Conservation (phyloP, 2,329 filamentous ascomycete species). For the Fusarium sp. region DNA sequence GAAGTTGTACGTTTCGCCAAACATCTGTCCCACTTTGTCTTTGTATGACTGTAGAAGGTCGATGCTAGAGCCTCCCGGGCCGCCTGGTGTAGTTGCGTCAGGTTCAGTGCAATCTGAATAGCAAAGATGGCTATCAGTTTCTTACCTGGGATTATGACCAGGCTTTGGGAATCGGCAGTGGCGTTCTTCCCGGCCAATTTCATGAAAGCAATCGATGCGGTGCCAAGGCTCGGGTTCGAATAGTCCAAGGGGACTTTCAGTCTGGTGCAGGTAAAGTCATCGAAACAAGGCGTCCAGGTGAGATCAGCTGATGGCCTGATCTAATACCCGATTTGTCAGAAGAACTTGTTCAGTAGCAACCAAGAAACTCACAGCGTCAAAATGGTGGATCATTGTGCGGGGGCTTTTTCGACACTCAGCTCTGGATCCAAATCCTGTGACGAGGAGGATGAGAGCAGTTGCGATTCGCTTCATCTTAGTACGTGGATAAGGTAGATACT, state of each 20-base stretch:
- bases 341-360: too few relatives aligned
- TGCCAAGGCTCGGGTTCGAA: not conserved
- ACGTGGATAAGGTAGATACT: too few relatives aligned
- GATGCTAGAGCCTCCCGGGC: not conserved
- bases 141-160: not conserved
- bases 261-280: not conserved
- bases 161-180: not conserved
- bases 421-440: too few relatives aligned
- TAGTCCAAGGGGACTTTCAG: not conserved
- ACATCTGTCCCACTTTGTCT: not conserved
- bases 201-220: not conserved
- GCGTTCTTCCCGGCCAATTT: conserved; percentile 3
- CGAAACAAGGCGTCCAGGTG: not conserved
- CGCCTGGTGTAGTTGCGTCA: not conserved
- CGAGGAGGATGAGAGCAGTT: too few relatives aligned
- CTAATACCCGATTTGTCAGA: too few relatives aligned
- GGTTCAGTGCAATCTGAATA: too few relatives aligned
- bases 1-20: not conserved
- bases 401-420: too few relatives aligned
- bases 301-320: not conserved
- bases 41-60: not conserved
- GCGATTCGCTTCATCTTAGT: too few relatives aligned
- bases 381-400: too few relatives aligned
- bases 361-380: too few relatives aligned
- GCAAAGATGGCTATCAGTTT: too few relatives aligned